These are phyloP conservation scores for Candida xiaguanensis DNA, from an alignment of 805 yeast species.

Conservation along the genomic window DNA sequence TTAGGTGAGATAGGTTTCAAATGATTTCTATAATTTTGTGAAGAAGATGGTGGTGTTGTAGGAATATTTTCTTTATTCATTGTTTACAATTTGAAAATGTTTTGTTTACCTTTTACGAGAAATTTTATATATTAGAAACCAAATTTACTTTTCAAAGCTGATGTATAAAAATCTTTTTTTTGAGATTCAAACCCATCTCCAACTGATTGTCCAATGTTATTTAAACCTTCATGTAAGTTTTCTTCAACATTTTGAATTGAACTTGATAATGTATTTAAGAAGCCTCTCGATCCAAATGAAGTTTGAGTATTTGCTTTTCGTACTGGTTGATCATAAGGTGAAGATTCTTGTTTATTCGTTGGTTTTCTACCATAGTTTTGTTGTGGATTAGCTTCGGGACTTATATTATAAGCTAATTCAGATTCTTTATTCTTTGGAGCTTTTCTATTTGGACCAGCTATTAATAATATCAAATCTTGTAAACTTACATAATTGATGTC, in stretches of 20 bases:
- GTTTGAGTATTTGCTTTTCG: conserved; percentile 33
- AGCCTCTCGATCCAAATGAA: conserved; percentile 36
- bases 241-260: conserved; percentile 55
- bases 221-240: conserved; percentile 55
- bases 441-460: conserved; percentile 75
- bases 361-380: conserved; percentile 21
- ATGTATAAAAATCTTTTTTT: conserved; percentile 47
- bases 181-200: conserved; percentile 48
- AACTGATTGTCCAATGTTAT: conserved; percentile 49
- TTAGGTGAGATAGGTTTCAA: conserved; percentile 28
- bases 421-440: conserved; percentile 55
- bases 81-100: neutral
- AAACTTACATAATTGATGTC: conserved; percentile 52
- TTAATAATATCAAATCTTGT: conserved; percentile 58
- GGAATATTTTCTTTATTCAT: conserved; percentile 9
- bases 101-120: neutral
- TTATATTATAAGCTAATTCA: conserved; percentile 44
- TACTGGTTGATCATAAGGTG: conserved; percentile 45
- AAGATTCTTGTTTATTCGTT: conserved; percentile 14
- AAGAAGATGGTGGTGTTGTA: conserved; percentile 8
- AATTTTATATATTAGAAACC: conserved; percentile 36
- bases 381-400: conserved; percentile 41
- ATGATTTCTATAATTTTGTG: conserved; percentile 10
- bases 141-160: conserved; percentile 51
- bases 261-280: conserved; percentile 45